These are phyloP conservation scores for Cucumis melo DNA, from an alignment of 306 rosid genomes.

Conservation along the genomic window DNA sequence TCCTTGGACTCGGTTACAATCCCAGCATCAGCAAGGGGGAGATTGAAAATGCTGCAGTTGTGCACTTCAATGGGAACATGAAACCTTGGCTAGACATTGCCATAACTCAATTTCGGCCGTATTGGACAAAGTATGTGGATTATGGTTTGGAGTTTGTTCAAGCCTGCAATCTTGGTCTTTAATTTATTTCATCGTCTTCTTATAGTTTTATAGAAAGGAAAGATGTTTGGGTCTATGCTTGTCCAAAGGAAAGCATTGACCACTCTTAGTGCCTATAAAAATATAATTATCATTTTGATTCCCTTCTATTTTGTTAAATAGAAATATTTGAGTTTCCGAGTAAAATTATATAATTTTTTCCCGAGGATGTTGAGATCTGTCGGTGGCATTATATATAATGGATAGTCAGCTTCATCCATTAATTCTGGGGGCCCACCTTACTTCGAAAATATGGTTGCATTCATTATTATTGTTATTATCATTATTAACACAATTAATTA, in stretches of 20 bases:
- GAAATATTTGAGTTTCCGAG: background rate
- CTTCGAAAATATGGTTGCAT: background rate
- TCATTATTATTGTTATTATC: background rate
- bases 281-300: background rate
- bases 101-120: slow-evolving; percentile 3
- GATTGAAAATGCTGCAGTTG: slow-evolving; percentile 2
- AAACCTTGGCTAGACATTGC: slow-evolving; percentile 10
- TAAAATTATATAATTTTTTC: background rate
- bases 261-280: background rate
- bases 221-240: background rate
- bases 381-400: background rate
- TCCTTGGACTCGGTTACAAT: slow-evolving; percentile 5
- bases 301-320: background rate
- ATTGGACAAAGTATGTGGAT: slow-evolving; percentile 75
- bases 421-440: background rate
- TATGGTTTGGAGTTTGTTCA: slow-evolving; percentile 64
- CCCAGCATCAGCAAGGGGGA: slow-evolving; percentile 1
- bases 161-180: slow-evolving; percentile 75
- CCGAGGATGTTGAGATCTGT: background rate
- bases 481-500: no score
- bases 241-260: slow-evolving; percentile 8
- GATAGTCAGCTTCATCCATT: background rate
- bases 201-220: background rate
- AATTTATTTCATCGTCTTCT: background rate
- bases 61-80: slow-evolving; percentile 8